Percentiles rank a stretch among this genome's conserved stretches.
Conservation (phyloP, 2,329 filamentous ascomycete species). For the Amphichorda felina region DNA sequence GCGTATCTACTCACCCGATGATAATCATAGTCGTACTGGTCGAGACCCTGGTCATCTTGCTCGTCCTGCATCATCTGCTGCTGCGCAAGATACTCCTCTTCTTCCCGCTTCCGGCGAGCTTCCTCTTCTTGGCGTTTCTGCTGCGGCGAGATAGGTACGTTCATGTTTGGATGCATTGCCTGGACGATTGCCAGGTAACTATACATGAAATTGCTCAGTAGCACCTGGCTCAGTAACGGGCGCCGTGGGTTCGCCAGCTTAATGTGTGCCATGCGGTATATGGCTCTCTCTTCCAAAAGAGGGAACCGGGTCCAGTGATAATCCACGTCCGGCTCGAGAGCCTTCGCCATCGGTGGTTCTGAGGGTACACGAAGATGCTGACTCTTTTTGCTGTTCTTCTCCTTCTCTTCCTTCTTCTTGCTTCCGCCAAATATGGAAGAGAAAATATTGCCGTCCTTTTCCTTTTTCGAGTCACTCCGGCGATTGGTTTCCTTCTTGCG, state of each 20-base stretch:
- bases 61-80: constrained; percentile 27
- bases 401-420: constrained; percentile 76
- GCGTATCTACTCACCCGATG: constrained; percentile 29
- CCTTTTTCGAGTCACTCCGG: constrained; percentile 72
- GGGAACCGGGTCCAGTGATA: constrained; percentile 95
- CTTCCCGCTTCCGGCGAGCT: constrained; percentile 34
- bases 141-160: constrained; percentile 74
- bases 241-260: constrained; percentile 96
- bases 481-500: constrained; percentile 69
- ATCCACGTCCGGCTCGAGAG: constrained; percentile 76
- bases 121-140: constrained; percentile 51
- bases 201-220: constrained; percentile 99
- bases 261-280: constrained; percentile 97
- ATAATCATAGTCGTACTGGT: constrained; percentile 41
- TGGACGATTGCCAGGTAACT: constrained; percentile 97
- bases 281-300: constrained; percentile 88
- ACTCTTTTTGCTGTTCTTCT: constrained; percentile 61
- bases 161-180: constrained; percentile 94
- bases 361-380: constrained; percentile 68
- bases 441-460: constrained; percentile 88
- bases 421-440: constrained; percentile 84
- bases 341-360: constrained; percentile 59
- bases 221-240: constrained; percentile 83
- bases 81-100: constrained; percentile 34
- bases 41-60: constrained; percentile 33